Base-by-base conservation (phyloP, 768 basidiomycete genomes). In the Glaciozyma martinii region DNA sequence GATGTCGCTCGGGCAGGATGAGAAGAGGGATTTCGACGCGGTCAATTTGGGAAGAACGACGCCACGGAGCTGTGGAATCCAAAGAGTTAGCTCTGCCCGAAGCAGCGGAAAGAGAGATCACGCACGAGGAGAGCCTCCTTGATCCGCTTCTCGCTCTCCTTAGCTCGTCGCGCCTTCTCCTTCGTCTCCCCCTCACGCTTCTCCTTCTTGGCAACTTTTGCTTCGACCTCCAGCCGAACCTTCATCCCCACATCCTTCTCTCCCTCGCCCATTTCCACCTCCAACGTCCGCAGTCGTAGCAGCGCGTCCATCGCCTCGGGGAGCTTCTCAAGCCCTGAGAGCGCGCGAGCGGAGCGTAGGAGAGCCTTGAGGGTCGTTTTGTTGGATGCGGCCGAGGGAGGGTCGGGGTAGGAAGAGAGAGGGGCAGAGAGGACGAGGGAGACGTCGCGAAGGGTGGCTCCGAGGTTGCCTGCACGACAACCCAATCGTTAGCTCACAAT, bases 291-390 rank as follows among this genome's bases (percentile, higher is more conserved):
- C 72, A 88, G 87, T 27, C 86, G 81, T 63, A 80, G 77, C 70
- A 92, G 88, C 66, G 86, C 88, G 72, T 98, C 92, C 27, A 89
- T 74, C 4, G 87, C 88, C 74, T 99, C 95, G 12, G 86, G 86
- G 10, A 83, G 79, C 54, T 87, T 80, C 37, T 85, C 86, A 5
- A 98, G 80, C 1, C 84, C 82, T 18, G 89, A 60, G 6, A 98
- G 80, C 2, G 90, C 90, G 59, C 83, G 75, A 0, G 85, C 85
- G 13, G 91, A 92, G 43, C 95, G 85, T 74, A 89, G 95, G 70
- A 85, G 85, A 3, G 90, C 90, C 74, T 99, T 98, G 3, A 86
- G 82, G 3, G 86, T 85, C 52, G 76, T 79, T 0, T 80, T 77
- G 72, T 88, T 87, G n/a, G 83, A 62, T 0, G 74, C 75, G 9